Evolutionary conservation across 1,139 yeast genomes (phyloP), one percentile per base, ranked within the genome.

Genomic region (Ogataea hybrid): DNA sequence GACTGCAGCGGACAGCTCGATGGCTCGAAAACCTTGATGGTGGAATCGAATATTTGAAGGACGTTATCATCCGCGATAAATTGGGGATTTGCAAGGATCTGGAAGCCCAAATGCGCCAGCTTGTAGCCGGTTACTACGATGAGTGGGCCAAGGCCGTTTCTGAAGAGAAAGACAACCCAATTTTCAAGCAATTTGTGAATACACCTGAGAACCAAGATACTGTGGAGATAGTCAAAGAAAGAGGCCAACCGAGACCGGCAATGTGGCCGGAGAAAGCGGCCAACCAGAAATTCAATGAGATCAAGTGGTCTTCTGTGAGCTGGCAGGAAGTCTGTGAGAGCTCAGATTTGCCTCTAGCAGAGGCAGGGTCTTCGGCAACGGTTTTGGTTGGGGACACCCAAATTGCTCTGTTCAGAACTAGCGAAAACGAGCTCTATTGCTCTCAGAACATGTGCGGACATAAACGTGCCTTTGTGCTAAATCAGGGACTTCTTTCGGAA

Each of bases 391-490:
- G 66, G 1, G 65, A 63, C 39, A 63, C 68, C 2, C 68, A 64
- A 44, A 42, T 64, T 9, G 68, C 68, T 2, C 25, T 64, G 2
- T 64, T 62, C 54, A 49, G 64, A 30, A 47, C 57, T 12, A 37
- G 18, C 14, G 44, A 53, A n/a, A 63, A 53, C 16, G 54, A 54
- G 37, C 49, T 61, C 9, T 61, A 50, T 41, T 63, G 66, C 12
- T 61, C 64, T 8, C 68, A 64, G 37, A 63, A 64, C 44, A 63
- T 64, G 66, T 64, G 68, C 47, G 64, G 65, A 12, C 67, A 64
- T 43, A 57, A 62, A 25, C 51, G 65, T 22, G 58, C 65, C 0
- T 61, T 61, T 52, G 63, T 59, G 2, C 46, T 61, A 23, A 50
- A 58, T 2, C 65, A 63, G 43, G 68, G 68, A 29, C 58, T 62